Percentiles rank a stretch among this genome's conserved stretches.
phyloP scores from a whole-genome alignment of 2,329 filamentous ascomycete species.

The Colletotrichum plurivorum region DNA sequence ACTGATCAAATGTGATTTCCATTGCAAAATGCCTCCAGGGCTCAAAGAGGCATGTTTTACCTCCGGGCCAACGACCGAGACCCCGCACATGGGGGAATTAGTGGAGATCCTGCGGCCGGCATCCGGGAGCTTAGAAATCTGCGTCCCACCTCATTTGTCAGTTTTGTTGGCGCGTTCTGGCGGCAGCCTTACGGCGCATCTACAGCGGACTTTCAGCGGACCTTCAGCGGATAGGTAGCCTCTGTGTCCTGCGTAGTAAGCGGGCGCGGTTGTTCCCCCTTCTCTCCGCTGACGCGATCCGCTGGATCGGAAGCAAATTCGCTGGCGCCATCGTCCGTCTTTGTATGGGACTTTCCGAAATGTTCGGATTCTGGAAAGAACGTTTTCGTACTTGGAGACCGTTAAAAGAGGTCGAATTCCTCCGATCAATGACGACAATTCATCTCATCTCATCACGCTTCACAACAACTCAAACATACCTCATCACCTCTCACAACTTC shows the following conservation, averaged over 20 bases:
- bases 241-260: background rate
- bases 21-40: too few species aligned
- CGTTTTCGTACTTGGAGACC: background rate
- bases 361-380: background rate
- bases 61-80: too few species aligned
- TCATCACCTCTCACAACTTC: background rate
- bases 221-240: too few species aligned
- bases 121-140: too few species aligned
- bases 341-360: background rate
- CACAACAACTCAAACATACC: background rate
- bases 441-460: background rate
- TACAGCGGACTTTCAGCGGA: too few species aligned
- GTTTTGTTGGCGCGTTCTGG: too few species aligned
- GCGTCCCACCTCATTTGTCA: too few species aligned
- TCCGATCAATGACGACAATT: background rate
- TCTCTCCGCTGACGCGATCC: conserved; percentile 1
- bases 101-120: too few species aligned
- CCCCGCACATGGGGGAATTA: too few species aligned
- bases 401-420: background rate
- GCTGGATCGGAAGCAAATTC: conserved; percentile 2
- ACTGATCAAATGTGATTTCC: too few species aligned
- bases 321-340: background rate
- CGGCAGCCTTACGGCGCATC: too few species aligned
- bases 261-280: background rate
- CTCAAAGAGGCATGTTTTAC: too few species aligned